Conservation (phyloP, 2,329 filamentous ascomycete genomes). For the Didymosphaeria variabile region DNA sequence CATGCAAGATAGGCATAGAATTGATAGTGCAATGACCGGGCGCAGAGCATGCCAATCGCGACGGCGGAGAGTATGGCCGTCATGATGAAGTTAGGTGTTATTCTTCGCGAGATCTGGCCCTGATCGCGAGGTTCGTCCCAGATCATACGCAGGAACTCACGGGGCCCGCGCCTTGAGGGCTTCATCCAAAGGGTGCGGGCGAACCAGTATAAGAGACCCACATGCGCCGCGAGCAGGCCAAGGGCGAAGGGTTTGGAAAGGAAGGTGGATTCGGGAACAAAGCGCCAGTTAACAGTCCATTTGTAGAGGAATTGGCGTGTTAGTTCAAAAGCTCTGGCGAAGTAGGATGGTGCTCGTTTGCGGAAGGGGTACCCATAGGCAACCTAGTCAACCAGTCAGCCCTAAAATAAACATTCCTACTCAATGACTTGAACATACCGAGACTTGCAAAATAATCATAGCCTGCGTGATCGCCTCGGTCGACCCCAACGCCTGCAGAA, state of each 20-base stretch:
- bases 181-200: slow-evolving; percentile 74
- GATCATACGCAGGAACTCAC: slow-evolving; percentile 62
- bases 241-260: slow-evolving; percentile 75
- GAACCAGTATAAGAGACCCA: slow-evolving; percentile 72
- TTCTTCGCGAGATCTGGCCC: slow-evolving; percentile 62
- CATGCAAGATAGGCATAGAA: slow-evolving; percentile 94
- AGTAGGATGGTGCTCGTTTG: slow-evolving; percentile 73
- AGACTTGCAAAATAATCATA: slow-evolving; percentile 77
- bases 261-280: slow-evolving; percentile 85
- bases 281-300: slow-evolving; percentile 99
- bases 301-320: slow-evolving; percentile 92
- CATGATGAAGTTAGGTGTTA: slow-evolving; percentile 78
- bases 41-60: slow-evolving; percentile 82
- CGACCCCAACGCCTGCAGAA: slow-evolving; percentile 78
- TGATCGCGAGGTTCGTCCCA: slow-evolving; percentile 60
- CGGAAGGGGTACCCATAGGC: slow-evolving; percentile 72
- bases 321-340: slow-evolving; percentile 87
- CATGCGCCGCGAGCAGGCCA: slow-evolving; percentile 72
- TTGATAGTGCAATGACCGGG: slow-evolving; percentile 90
- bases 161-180: slow-evolving; percentile 68
- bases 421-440: slow-evolving; percentile 63
- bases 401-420: background rate
- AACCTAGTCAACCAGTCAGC: slow-evolving; percentile 51
- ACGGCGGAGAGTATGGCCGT: slow-evolving; percentile 80
- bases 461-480: slow-evolving; percentile 72